Conservation (phyloP, 2,329 filamentous ascomycete genomes). For the Septoria petroselini region DNA sequence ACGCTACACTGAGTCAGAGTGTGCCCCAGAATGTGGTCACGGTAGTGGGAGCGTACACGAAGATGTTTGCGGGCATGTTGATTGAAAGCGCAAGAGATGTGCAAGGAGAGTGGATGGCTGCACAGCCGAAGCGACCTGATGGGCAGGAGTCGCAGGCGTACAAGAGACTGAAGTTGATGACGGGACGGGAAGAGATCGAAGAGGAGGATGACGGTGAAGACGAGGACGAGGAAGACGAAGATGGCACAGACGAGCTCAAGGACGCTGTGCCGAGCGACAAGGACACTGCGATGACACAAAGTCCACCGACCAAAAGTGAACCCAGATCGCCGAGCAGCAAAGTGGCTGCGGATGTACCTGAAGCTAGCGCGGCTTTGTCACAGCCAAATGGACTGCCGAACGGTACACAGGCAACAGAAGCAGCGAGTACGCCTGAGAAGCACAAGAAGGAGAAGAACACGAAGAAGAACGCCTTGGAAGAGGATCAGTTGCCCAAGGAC, state of each 20-base stretch:
- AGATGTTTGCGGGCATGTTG: constrained; percentile 72
- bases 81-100: constrained; percentile 69
- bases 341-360: constrained; percentile 10
- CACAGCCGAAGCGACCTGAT: constrained; percentile 50
- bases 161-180: constrained; percentile 29
- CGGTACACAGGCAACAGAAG: constrained; percentile 13
- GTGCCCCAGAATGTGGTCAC: constrained; percentile 70
- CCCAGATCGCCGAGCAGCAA: constrained; percentile 10
- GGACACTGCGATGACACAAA: neutral
- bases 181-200: constrained; percentile 25
- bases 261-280: constrained; percentile 10
- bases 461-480: constrained; percentile 6
- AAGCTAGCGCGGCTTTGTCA: constrained; percentile 1
- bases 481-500: constrained; percentile 20
- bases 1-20: constrained; percentile 76
- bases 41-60: constrained; percentile 72
- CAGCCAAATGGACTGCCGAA: constrained; percentile 13
- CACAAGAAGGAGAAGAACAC: constrained; percentile 8
- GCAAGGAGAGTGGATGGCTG: constrained; percentile 67
- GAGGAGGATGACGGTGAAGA: constrained; percentile 24
- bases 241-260: neutral
- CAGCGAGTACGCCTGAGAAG: constrained; percentile 12
- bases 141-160: constrained; percentile 49
- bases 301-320: constrained; percentile 2
- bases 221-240: constrained; percentile 24